A percentile compares a stretch with the other conserved stretches of the same genome.
phyloP scores from a whole-genome alignment of 2,329 filamentous ascomycete genomes.

The Hypoxylon sp. region DNA sequence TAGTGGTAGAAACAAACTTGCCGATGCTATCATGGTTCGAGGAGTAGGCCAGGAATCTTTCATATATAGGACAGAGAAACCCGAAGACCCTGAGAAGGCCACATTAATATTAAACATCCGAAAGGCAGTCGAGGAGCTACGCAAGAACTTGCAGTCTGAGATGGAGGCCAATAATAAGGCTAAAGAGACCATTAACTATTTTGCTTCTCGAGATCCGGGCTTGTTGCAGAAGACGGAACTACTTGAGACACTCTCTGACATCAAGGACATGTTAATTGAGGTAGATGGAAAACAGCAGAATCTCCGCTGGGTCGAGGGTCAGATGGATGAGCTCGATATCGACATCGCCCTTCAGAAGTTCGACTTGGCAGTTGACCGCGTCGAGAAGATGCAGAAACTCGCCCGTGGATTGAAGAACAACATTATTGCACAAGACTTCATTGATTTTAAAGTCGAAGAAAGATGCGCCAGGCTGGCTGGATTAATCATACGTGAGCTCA shows the following conservation, averaged over 20 bases:
- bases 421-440: conserved; percentile 88
- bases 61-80: conserved; percentile 91
- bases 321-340: conserved; percentile 97
- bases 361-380: conserved; percentile 83
- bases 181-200: conserved; percentile 87
- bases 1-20: conserved; percentile 73
- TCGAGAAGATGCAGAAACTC: conserved; percentile 87
- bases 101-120: conserved; percentile 89
- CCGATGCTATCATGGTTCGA: conserved; percentile 91
- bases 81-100: conserved; percentile 83
- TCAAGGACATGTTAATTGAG: conserved; percentile 92
- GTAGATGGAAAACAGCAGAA: conserved; percentile 98
- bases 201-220: conserved; percentile 82
- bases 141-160: conserved; percentile 87
- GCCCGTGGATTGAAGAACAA: conserved; percentile 88
- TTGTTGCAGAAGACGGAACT: conserved; percentile 84
- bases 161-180: conserved; percentile 88
- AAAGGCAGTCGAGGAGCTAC: conserved; percentile 91
- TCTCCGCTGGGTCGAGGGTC: conserved; percentile 92
- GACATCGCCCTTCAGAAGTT: conserved; percentile 93
- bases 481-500: conserved; percentile 82
- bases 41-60: conserved; percentile 90
- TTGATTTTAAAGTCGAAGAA: conserved; percentile 91
- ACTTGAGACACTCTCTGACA: conserved; percentile 81
- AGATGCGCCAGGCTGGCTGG: conserved; percentile 82